phyloP scores from a whole-genome alignment of 257 asterid genomes.

The Fraxinus cuspidata region DNA sequence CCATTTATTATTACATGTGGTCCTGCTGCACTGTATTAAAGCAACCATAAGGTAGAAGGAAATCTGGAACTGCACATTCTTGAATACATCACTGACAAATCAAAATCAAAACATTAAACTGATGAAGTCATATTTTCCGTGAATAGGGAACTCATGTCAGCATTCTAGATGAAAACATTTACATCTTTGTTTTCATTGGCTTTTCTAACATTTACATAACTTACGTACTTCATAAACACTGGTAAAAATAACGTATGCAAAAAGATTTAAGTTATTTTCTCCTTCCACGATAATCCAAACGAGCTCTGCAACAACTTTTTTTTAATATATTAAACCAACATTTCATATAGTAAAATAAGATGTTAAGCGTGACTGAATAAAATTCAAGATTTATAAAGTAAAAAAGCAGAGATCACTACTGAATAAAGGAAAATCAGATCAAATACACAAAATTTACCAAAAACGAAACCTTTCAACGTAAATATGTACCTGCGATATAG shows the following conservation, averaged over 20 bases:
- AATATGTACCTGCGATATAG: neutral
- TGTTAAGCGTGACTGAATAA: neutral
- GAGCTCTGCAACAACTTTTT: neutral
- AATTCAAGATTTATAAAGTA: neutral
- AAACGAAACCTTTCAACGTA: neutral
- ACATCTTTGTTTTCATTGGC: constrained; percentile 2
- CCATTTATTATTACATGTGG: constrained; percentile 77
- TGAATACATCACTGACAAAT: neutral
- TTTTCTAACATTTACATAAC: neutral
- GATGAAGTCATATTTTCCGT: too few species aligned
- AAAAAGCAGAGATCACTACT: neutral
- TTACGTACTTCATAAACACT: neutral
- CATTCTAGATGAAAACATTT: neutral
- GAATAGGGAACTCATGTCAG: too few species aligned
- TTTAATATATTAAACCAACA: neutral
- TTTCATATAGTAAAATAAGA: neutral
- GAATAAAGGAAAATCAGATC: neutral
- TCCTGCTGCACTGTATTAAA: constrained; percentile 84
- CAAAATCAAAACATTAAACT: too few species aligned
- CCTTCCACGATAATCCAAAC: neutral
- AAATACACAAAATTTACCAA: neutral
- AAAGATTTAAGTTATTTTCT: neutral
- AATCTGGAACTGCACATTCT: constrained; percentile 6
- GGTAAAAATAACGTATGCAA: neutral
- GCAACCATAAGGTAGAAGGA: constrained; percentile 27